Evolutionary conservation across 805 yeast species (phyloP), one percentile per base, ranked within the genome.

Genomic region (Metschnikowia lochheadii): DNA sequence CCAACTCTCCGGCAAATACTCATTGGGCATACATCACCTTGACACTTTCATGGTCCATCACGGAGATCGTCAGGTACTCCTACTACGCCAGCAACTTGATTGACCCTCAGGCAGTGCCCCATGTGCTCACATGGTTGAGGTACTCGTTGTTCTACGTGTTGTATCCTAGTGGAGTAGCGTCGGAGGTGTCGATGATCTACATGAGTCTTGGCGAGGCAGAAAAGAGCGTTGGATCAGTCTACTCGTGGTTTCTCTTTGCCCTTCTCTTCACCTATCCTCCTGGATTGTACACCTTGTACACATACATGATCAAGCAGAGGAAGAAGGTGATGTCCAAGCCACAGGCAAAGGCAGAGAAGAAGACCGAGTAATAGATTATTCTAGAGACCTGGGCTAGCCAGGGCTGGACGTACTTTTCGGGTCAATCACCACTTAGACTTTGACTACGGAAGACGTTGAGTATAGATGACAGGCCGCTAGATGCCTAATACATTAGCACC

Each of bases 91-190:
- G 85, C 49, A 83, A 83, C 57, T 68, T 87, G 54, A 63, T 67
- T 23, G 72, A 76, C 29, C 70, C 72, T 7, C 80, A 77, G 1
- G 62, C 70, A 1, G 84, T 87, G 14, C 87, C 94, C 4, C 59
- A 63, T 36, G 64, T 72, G 63, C 74, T 92, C 57, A 79, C 83
- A 17, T 79, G 85, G 77, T 70, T 89, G 56, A 80, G 99, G 62
- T 94, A 94, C 76, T 87, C 87, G 55, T 71, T 89, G 26, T 94
- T 94, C 68, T 79, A 80, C 57, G 80, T 89, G 2, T 73, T 94
- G 56, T 94, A 94, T 63, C 99, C 99, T 17, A 67, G 86, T 18
- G 99, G 99, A 2, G 97, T 91, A n/a, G 80, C 87, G 1, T 82
- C 92, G 54, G 99, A 94, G 66, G 75, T 87, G 52, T 62, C 75